Conservation (phyloP, 2,329 filamentous ascomycete species). For the Pestalotiopsis sp. region DNA sequence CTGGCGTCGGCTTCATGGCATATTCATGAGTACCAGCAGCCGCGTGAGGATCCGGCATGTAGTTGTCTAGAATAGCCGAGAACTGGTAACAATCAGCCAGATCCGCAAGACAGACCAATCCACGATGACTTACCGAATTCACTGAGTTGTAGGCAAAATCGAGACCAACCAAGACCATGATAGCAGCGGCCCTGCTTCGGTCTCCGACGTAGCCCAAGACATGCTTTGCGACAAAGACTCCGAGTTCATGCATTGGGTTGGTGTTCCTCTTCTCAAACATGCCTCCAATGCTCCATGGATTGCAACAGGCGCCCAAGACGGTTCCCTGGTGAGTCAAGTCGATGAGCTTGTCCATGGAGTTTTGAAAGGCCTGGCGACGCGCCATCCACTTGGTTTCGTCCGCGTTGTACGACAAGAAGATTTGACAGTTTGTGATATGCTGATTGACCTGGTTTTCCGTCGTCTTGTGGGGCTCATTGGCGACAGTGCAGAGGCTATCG, state of each 20-base stretch:
- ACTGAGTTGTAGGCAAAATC: constrained; percentile 14
- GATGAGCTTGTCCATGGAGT: constrained; percentile 9
- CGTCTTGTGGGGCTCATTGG: constrained; percentile 15
- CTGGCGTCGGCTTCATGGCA: not conserved
- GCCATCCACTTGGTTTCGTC: constrained; percentile 27
- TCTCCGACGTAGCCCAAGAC: constrained; percentile 10
- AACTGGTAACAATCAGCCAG: not conserved
- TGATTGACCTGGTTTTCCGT: constrained; percentile 27
- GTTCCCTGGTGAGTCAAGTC: constrained; percentile 12
- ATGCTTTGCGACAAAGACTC: constrained; percentile 13
- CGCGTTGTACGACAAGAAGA: constrained; percentile 24
- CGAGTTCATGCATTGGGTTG: constrained; percentile 12
- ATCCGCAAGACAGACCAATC: not conserved
- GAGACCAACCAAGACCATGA: constrained; percentile 9
- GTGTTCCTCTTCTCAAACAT: constrained; percentile 8
- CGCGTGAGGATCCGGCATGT: constrained; percentile 9
- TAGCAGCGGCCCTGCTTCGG: constrained; percentile 7
- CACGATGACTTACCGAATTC: constrained; percentile 2
- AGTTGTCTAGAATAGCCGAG: constrained; percentile 10
- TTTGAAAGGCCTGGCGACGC: constrained; percentile 14
- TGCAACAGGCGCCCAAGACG: constrained; percentile 1
- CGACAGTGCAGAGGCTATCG: constrained; percentile 17
- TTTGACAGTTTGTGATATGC: constrained; percentile 28
- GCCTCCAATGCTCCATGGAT: constrained; percentile 8
- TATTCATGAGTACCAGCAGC: not conserved